phyloP scores from a whole-genome alignment of 129 eudicot species.

The Artemisia tridentata region DNA sequence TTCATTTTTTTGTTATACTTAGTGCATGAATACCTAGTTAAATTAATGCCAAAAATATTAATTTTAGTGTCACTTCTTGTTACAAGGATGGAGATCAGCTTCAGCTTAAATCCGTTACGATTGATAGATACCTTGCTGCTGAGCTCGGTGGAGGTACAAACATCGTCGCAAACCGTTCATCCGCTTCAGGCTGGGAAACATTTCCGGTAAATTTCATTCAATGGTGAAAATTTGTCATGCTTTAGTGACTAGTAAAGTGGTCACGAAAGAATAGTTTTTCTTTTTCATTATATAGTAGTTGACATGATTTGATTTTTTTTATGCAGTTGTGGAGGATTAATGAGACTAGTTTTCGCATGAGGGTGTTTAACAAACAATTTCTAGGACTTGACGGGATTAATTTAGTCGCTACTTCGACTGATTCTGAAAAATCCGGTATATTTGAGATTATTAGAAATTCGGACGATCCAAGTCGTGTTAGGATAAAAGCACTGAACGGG shows the following conservation, averaged over 20 bases:
- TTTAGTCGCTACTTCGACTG: constrained; percentile 36
- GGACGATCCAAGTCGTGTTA: constrained; percentile 37
- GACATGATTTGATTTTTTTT: not conserved
- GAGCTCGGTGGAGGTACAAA: constrained; percentile 75
- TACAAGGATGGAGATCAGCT: constrained; percentile 64
- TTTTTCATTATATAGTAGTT: not conserved
- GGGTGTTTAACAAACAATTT: constrained; percentile 62
- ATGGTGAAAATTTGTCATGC: not conserved
- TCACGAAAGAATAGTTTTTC: not conserved
- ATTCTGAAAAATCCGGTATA: constrained; percentile 39
- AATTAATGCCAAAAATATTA: not conserved
- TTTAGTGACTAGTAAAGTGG: not conserved
- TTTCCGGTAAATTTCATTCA: constrained; percentile 41
- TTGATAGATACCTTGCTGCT: constrained; percentile 53
- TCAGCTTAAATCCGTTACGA: constrained; percentile 56
- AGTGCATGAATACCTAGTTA: not conserved
- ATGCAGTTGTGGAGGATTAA: constrained; percentile 68
- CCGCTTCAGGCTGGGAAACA: constrained; percentile 82
- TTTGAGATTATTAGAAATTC: constrained; percentile 50
- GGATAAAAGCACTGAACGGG: constrained; percentile 64
- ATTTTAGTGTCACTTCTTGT: not conserved
- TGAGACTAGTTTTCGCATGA: constrained; percentile 43
- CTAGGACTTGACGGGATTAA: constrained; percentile 39
- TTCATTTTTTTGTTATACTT: not conserved
- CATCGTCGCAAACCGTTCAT: constrained; percentile 57